These are phyloP conservation scores for Omphalotus guepiniiformis DNA, from an alignment of 768 basidiomycete genomes.

Conservation along the genomic window DNA sequence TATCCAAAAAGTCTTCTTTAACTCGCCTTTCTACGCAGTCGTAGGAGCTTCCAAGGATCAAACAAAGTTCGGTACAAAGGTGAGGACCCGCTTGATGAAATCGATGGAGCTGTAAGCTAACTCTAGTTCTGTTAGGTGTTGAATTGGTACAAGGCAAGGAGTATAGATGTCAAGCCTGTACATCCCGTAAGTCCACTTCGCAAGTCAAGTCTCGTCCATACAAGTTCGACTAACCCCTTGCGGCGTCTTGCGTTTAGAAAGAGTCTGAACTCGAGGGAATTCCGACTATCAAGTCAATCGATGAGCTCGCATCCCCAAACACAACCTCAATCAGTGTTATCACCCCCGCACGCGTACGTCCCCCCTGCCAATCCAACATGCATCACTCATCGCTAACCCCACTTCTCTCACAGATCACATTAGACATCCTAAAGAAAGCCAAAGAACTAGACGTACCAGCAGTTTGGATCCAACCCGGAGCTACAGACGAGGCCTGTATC, in stretches of 20 bases:
- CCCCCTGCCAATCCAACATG: neutral
- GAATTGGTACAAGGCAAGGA: slow-evolving; percentile 67
- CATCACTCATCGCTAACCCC: neutral
- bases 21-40: slow-evolving; percentile 65
- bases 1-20: slow-evolving; percentile 56
- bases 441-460: slow-evolving; percentile 68
- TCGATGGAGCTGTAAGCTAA: neutral
- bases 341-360: slow-evolving; percentile 64
- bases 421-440: slow-evolving; percentile 60
- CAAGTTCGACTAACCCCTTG: slow-evolving; percentile 5
- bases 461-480: slow-evolving; percentile 90
- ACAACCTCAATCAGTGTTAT: slow-evolving; percentile 76
- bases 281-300: slow-evolving; percentile 48
- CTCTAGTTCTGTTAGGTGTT: slow-evolving; percentile 48
- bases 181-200: slow-evolving; percentile 54
- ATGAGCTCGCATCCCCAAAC: slow-evolving; percentile 52
- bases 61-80: slow-evolving; percentile 73
- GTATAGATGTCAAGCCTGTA: slow-evolving; percentile 61
- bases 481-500: slow-evolving; percentile 62
- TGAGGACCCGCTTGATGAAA: neutral
- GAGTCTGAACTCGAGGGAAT: slow-evolving; percentile 67
- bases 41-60: slow-evolving; percentile 81
- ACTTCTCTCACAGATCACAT: slow-evolving; percentile 51
- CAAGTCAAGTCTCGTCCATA: neutral
- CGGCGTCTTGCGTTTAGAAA: slow-evolving; percentile 39